Percentiles rank a stretch among this genome's conserved stretches.
These are phyloP conservation scores for Umbilicus rupestris DNA, from an alignment of 164 flowering plant species.

Conservation along the genomic window DNA sequence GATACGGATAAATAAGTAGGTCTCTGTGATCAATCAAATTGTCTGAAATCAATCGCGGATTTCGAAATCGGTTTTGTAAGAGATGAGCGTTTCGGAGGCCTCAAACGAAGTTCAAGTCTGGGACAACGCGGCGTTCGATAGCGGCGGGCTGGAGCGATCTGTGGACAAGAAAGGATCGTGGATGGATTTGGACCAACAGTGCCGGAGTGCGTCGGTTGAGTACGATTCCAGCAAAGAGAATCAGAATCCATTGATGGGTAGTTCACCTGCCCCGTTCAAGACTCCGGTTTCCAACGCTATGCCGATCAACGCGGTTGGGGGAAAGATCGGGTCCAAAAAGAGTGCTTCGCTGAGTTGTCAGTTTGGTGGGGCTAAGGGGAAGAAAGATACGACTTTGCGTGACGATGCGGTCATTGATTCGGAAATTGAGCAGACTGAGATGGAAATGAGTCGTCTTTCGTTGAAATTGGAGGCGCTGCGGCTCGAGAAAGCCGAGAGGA, in stretches of 20 bases:
- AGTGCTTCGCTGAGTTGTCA: conserved; percentile 11
- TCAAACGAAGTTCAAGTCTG: conserved; percentile 3
- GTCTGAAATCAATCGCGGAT: neutral
- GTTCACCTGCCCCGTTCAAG: conserved; percentile 21
- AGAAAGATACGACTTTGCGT: conserved; percentile 18
- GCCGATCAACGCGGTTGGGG: neutral
- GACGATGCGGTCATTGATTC: conserved; percentile 29
- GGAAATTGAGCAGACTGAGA: conserved; percentile 60
- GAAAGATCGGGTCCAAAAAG: conserved; percentile 19
- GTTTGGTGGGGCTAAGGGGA: conserved; percentile 12
- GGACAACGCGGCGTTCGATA: conserved; percentile 7
- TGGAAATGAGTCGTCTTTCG: conserved; percentile 45
- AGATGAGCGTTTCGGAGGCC: neutral
- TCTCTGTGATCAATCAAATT: neutral
- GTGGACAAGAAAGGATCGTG: neutral
- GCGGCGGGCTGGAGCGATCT: neutral
- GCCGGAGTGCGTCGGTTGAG: conserved; percentile 16
- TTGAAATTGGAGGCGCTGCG: conserved; percentile 45
- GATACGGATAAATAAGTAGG: neutral
- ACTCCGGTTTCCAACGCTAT: conserved; percentile 14
- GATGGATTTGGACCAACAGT: neutral
- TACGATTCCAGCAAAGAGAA: conserved; percentile 57
- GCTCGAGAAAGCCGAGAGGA: conserved; percentile 35
- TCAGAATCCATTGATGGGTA: conserved; percentile 23
- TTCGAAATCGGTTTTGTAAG: neutral